Percentiles rank a stretch among this genome's conserved stretches.
These are phyloP conservation scores for Colletotrichum aenigma DNA, from an alignment of 2,329 filamentous ascomycete species.

Conservation along the genomic window DNA sequence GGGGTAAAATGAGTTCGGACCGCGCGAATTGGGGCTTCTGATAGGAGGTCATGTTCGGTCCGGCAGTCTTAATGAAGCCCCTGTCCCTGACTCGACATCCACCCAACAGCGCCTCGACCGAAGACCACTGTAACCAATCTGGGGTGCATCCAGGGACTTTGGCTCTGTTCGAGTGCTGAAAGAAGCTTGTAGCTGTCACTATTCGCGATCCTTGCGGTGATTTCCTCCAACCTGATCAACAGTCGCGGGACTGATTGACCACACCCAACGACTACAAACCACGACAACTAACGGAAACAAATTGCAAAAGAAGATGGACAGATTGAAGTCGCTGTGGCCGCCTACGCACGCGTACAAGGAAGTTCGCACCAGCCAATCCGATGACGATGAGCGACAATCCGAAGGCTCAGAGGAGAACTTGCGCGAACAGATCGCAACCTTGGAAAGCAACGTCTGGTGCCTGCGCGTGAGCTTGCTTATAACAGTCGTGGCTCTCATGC, in stretches of 20 bases:
- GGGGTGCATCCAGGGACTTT: not conserved
- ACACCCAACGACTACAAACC: not conserved
- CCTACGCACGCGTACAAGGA: not conserved
- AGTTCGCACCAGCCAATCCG: not conserved
- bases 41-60: not conserved
- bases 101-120: not conserved
- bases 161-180: not conserved
- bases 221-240: not conserved
- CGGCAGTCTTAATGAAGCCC: not conserved
- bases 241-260: not conserved
- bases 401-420: not conserved
- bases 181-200: not conserved
- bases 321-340: not conserved
- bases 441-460: slow-evolving; percentile 5
- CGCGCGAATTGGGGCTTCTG: not conserved
- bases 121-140: not conserved
- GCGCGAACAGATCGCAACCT: not conserved
- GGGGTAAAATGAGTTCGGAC: not conserved
- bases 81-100: not conserved
- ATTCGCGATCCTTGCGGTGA: not conserved
- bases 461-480: not conserved
- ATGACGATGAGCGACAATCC: not conserved
- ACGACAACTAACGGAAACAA: not conserved
- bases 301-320: not conserved
- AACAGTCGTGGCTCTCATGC: not conserved